A percentile compares a stretch with the other conserved stretches of the same genome.
Conservation (phyloP, 2,329 filamentous ascomycete genomes). For the Lasiodiplodia hormozganensis region DNA sequence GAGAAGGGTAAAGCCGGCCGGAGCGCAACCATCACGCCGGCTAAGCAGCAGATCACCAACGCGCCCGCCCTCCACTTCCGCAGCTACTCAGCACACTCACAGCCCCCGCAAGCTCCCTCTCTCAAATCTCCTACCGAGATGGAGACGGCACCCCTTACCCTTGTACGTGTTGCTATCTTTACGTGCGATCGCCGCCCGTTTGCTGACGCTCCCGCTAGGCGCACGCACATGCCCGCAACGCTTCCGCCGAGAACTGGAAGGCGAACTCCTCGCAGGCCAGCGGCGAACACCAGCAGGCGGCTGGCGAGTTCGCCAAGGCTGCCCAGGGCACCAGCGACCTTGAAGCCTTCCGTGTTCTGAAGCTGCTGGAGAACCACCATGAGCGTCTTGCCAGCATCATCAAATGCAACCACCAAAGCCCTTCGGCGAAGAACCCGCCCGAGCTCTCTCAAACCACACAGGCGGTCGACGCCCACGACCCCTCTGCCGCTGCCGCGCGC, state of each 20-base stretch:
- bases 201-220: slow-evolving; percentile 60
- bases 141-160: slow-evolving; percentile 73
- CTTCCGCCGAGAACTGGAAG: slow-evolving; percentile 72
- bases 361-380: slow-evolving; percentile 87
- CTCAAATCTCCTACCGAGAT: slow-evolving; percentile 51
- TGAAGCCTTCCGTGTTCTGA: slow-evolving; percentile 80
- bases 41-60: slow-evolving; percentile 25
- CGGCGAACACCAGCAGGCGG: slow-evolving; percentile 86
- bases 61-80: slow-evolving; percentile 18
- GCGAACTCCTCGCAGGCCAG: slow-evolving; percentile 80
- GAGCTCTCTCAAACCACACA: slow-evolving; percentile 25
- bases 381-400: slow-evolving; percentile 81
- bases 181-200: slow-evolving; percentile 43
- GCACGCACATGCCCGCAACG: slow-evolving; percentile 83
- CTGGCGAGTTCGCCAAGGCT: slow-evolving; percentile 85
- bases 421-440: slow-evolving; percentile 32
- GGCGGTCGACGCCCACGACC: slow-evolving; percentile 8
- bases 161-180: slow-evolving; percentile 39
- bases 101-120: neutral
- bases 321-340: slow-evolving; percentile 72
- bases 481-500: slow-evolving; percentile 19
- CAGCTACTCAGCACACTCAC: slow-evolving; percentile 11
- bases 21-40: slow-evolving; percentile 3
- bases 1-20: slow-evolving; percentile 14
- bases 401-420: slow-evolving; percentile 63